A percentile compares a stretch with the other conserved stretches of the same genome.
Evolutionary conservation across 805 yeast species (phyloP).

Genomic region (Ogataea glucozyma): DNA sequence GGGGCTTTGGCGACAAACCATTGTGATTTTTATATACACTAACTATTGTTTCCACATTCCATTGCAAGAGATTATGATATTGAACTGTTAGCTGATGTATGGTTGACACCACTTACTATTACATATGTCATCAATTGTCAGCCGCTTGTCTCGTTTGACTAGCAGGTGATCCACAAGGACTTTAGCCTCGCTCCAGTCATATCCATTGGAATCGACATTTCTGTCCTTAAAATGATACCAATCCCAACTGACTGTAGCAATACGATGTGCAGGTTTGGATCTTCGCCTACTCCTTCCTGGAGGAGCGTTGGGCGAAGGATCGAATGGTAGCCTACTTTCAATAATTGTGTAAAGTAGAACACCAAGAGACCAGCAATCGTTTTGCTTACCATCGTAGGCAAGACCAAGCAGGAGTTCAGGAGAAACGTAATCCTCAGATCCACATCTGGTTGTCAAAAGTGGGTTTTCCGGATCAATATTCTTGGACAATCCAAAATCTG

Average conservation of each 20-base stretch:
- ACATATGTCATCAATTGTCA: constrained; percentile 37
- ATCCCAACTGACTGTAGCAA: constrained; percentile 89
- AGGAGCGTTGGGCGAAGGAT: constrained; percentile 64
- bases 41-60: background rate
- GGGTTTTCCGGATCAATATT: constrained; percentile 60
- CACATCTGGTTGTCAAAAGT: constrained; percentile 82
- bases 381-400: constrained; percentile 85
- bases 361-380: constrained; percentile 95
- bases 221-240: constrained; percentile 60
- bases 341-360: constrained; percentile 82
- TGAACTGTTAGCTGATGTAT: background rate
- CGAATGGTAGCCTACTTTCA: constrained; percentile 91
- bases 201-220: constrained; percentile 22
- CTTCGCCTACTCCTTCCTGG: constrained; percentile 46
- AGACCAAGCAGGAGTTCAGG: constrained; percentile 92
- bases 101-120: constrained; percentile 37
- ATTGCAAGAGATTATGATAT: constrained; percentile 1
- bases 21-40: background rate
- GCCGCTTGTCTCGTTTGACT: constrained; percentile 48
- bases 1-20: background rate
- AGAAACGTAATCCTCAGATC: constrained; percentile 94
- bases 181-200: constrained; percentile 48
- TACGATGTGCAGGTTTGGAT: constrained; percentile 76
- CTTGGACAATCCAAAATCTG: constrained; percentile 90
- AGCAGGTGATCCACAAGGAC: constrained; percentile 51